phyloP scores from a whole-genome alignment of 2,329 filamentous ascomycete species.

The Penicillium sp. region DNA sequence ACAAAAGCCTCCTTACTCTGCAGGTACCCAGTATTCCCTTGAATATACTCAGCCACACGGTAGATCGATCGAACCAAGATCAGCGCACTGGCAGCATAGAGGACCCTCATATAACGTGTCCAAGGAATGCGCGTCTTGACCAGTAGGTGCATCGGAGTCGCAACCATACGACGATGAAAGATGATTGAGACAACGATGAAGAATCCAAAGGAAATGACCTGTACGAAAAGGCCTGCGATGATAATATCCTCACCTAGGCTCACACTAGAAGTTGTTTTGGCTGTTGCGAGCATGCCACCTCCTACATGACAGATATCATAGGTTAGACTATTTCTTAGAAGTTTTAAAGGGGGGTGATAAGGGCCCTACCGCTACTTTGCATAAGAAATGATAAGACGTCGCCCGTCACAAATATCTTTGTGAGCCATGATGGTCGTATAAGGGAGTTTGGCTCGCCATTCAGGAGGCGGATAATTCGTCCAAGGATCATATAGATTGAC shows the following conservation, averaged over 20 bases:
- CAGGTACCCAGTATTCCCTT: constrained; percentile 13
- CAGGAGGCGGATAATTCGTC: constrained; percentile 18
- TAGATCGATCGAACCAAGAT: constrained; percentile 20
- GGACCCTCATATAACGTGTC: constrained; percentile 14
- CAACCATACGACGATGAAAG: constrained; percentile 20
- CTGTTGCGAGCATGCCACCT: constrained; percentile 15
- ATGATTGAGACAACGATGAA: constrained; percentile 16
- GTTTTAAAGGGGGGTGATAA: background rate
- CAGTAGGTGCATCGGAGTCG: constrained; percentile 4
- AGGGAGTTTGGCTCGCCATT: constrained; percentile 17
- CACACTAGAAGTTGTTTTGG: constrained; percentile 10
- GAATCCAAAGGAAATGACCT: constrained; percentile 23
- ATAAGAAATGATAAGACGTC: constrained; percentile 27
- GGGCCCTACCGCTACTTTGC: constrained; percentile 21
- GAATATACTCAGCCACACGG: constrained; percentile 17
- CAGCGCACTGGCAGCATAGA: constrained; percentile 12
- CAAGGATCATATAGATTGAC: constrained; percentile 26
- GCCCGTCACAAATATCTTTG: constrained; percentile 28
- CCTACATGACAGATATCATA: background rate
- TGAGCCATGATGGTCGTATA: constrained; percentile 21
- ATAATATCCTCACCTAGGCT: constrained; percentile 21
- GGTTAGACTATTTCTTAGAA: background rate
- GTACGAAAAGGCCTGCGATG: constrained; percentile 20
- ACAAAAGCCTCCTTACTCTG: constrained; percentile 17
- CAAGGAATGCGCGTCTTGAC: constrained; percentile 5